Base-by-base conservation (phyloP, 768 basidiomycete species). In the Lactifluus rugatus region DNA sequence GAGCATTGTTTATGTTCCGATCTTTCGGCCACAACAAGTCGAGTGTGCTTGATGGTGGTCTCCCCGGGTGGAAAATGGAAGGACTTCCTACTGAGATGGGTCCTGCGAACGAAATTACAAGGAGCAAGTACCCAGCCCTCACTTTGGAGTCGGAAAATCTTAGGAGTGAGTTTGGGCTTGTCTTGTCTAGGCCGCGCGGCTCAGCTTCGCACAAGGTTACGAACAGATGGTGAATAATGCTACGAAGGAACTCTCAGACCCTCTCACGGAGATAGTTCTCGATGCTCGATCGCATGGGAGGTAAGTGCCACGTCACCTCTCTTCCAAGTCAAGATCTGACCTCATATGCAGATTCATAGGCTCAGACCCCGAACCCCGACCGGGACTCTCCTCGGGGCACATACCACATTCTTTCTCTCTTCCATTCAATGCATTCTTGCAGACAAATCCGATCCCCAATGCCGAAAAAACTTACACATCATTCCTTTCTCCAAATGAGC, bases 1-100 rank as follows among this genome's bases (percentile, higher is more conserved):
- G 96, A 58, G 91, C 92, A 2, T 78, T 93, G 45, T 98, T 89
- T 76, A 98, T 91, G 76, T 96, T 98, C 79, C 81, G 88, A 72
- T 78, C 87, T 23, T 93, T 96, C 71, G 90, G 91, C 8, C 96
- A 99, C 70, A 71, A 76, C 32, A 84, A 84, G 45, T 90, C 93
- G 8, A 90, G 88, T 60, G 79, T 98, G 11, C 77, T 99, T 16
- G 83, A 98, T 70, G 96, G 96, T n/a, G 95, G 94, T 19, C 78
- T 97, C 13, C 91, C 89, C 32, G 74, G 80, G 41, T 95, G 90
- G 89, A 75, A 81, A 58, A 78, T 76, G 31, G 83, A 87, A 67
- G 83, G 84, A 19, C 72, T 79, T 16, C 73, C 77, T n/a, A 66
- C 81, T 10, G 84, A 82, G 49, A 66, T 67, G 23, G 71, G 73